Percentiles rank a stretch among this genome's conserved stretches.
phyloP scores from a whole-genome alignment of 345 rosid species.

The Orychophragmus violaceus region DNA sequence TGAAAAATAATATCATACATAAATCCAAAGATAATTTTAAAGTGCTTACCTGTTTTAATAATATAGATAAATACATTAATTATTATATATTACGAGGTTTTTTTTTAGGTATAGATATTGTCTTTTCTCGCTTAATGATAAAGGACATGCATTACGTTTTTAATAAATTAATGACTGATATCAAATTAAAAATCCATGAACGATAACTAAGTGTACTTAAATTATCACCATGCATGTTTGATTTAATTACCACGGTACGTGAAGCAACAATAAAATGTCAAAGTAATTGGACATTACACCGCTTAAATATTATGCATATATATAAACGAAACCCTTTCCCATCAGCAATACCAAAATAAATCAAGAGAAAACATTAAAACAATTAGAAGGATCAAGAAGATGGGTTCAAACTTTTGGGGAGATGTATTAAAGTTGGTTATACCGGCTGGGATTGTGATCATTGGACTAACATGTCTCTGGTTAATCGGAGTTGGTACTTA shows the following conservation, averaged over 20 bases:
- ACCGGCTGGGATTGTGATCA: not conserved
- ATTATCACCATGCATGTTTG: not conserved
- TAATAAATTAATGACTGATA: too few species aligned
- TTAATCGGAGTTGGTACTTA: not conserved
- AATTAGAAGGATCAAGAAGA: not conserved
- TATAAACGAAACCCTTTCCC: not conserved
- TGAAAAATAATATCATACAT: too few species aligned
- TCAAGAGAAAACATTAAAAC: not conserved
- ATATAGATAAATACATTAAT: too few species aligned
- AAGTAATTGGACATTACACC: not conserved
- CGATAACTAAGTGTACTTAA: not conserved
- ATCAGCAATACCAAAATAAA: not conserved
- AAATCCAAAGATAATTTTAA: too few species aligned
- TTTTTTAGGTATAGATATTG: too few species aligned
- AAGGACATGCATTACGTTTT: too few species aligned
- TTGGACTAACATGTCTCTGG: not conserved
- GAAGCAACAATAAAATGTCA: not conserved
- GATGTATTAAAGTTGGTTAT: constrained; percentile 2
- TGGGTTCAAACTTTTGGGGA: not conserved
- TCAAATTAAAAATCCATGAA: constrained; percentile 4
- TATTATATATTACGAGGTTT: too few species aligned
- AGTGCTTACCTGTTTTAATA: too few species aligned
- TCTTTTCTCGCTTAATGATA: too few species aligned
- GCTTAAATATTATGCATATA: not conserved
- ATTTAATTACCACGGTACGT: not conserved